These are phyloP conservation scores for Kazachstania bromeliacearum DNA, from an alignment of 805 yeast genomes.

Conservation along the genomic window DNA sequence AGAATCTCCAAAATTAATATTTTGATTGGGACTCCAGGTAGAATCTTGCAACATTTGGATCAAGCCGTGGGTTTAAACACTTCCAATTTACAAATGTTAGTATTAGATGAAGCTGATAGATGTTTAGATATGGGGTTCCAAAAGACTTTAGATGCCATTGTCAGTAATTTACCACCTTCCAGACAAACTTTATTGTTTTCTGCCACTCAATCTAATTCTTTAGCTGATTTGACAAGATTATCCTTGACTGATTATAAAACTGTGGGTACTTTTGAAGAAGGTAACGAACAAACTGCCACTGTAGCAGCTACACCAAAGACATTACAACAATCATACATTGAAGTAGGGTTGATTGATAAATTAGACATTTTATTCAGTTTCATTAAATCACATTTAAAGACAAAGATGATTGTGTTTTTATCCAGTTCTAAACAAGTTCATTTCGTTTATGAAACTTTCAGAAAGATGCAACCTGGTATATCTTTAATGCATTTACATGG, in stretches of 20 bases:
- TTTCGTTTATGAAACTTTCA: constrained; percentile 75
- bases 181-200: constrained; percentile 80
- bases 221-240: constrained; percentile 73
- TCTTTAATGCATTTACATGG: constrained; percentile 81
- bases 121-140: constrained; percentile 91
- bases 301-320: constrained; percentile 66
- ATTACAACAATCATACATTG: constrained; percentile 74
- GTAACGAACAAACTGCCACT: constrained; percentile 51
- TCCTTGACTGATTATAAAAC: constrained; percentile 36
- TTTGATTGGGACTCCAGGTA: constrained; percentile 85
- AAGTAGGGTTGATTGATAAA: constrained; percentile 67
- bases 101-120: constrained; percentile 87
- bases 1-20: constrained; percentile 73
- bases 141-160: constrained; percentile 69
- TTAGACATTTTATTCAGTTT: constrained; percentile 81
- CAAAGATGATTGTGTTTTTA: constrained; percentile 72
- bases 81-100: constrained; percentile 64
- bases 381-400: constrained; percentile 69
- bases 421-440: constrained; percentile 89
- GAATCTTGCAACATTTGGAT: constrained; percentile 83
- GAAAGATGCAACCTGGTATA: constrained; percentile 87
- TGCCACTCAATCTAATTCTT: constrained; percentile 82
- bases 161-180: constrained; percentile 65
- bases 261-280: constrained; percentile 36
- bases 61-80: constrained; percentile 76